phyloP scores from a whole-genome alignment of 495 filamentous ascomycete genomes.

The Bryoglossum gracile region DNA sequence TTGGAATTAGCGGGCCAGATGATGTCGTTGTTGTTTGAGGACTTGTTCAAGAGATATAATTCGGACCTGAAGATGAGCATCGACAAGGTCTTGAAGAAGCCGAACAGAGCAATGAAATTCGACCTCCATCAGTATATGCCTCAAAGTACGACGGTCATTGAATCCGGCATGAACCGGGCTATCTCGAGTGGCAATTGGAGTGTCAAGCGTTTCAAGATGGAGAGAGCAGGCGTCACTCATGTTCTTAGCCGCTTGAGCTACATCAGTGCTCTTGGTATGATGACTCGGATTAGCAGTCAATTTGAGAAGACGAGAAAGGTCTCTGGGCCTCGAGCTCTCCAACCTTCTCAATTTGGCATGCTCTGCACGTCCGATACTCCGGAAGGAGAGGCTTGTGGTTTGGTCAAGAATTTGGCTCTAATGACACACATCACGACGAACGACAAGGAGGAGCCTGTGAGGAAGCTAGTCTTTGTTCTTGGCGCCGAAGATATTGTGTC shows the following conservation, averaged over 20 bases:
- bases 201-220: constrained; percentile 96
- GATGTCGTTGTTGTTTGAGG: constrained; percentile 91
- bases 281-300: constrained; percentile 97
- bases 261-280: constrained; percentile 98
- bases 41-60: constrained; percentile 93
- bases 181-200: constrained; percentile 98
- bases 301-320: constrained; percentile 98
- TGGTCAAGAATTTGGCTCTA: constrained; percentile 95
- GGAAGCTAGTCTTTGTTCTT: constrained; percentile 67
- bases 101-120: constrained; percentile 74
- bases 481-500: constrained; percentile 71
- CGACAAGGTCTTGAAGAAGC: constrained; percentile 88
- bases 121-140: constrained; percentile 74
- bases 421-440: constrained; percentile 99
- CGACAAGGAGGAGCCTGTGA: constrained; percentile 82
- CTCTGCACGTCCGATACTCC: constrained; percentile 94
- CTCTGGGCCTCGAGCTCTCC: constrained; percentile 85
- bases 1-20: constrained; percentile 92
- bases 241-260: constrained; percentile 93
- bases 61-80: constrained; percentile 80
- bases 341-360: constrained; percentile 97
- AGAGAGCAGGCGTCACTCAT: constrained; percentile 92
- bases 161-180: constrained; percentile 81
- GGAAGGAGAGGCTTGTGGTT: constrained; percentile 95
- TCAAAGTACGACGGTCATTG: constrained; percentile 74